Evolutionary conservation across 2,329 filamentous ascomycete genomes (phyloP).

Genomic region (Pyrenochaeta sp.): DNA sequence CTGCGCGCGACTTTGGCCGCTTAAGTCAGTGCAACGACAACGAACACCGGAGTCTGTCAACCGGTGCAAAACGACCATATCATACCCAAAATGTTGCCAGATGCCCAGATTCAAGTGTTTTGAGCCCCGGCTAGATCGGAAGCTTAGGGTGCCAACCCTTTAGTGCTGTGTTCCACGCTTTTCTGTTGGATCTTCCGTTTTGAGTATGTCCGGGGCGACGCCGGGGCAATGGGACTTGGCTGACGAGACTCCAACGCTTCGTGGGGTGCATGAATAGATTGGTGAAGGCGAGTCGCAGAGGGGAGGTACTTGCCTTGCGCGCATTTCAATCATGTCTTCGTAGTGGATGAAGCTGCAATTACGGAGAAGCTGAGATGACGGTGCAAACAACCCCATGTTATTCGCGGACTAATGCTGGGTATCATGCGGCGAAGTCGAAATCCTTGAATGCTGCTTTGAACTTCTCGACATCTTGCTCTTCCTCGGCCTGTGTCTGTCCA

Average conservation of each 20-base stretch:
- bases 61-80: background rate
- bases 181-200: slow-evolving; percentile 31
- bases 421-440: slow-evolving; percentile 77
- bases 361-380: no score
- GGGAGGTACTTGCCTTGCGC: background rate
- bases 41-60: background rate
- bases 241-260: no score
- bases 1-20: background rate
- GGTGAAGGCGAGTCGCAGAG: no score
- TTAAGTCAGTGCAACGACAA: background rate
- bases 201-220: slow-evolving; percentile 27
- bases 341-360: no score
- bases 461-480: slow-evolving; percentile 76
- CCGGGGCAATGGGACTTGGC: slow-evolving; percentile 19
- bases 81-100: background rate
- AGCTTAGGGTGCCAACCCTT: slow-evolving; percentile 46
- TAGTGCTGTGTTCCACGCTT: slow-evolving; percentile 42
- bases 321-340: no score
- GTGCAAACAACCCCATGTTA: background rate
- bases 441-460: slow-evolving; percentile 84
- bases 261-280: no score
- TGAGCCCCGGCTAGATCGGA: slow-evolving; percentile 29
- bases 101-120: slow-evolving; percentile 17
- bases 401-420: background rate
- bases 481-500: slow-evolving; percentile 77